These are phyloP conservation scores for Paramyrothecium sp. DNA, from an alignment of 2,329 filamentous ascomycete genomes.

Conservation along the genomic window DNA sequence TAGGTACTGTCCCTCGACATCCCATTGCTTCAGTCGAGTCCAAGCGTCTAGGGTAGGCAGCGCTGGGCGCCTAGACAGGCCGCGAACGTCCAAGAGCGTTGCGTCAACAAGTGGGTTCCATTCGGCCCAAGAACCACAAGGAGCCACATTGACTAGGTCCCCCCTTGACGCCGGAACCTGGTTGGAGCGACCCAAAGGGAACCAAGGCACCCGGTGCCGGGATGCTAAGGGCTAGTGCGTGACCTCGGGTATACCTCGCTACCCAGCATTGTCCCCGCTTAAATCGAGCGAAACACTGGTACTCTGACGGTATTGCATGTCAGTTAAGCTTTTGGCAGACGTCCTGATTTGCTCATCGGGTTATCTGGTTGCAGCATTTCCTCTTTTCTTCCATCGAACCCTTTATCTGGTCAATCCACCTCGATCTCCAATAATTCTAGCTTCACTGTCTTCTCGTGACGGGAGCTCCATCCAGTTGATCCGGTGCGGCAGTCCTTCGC, in stretches of 20 bases:
- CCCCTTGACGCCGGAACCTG: background rate
- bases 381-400: background rate
- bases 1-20: background rate
- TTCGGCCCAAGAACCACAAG: background rate
- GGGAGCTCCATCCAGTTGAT: background rate
- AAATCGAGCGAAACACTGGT: background rate
- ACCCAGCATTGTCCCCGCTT: no score
- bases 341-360: background rate
- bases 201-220: background rate
- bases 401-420: background rate
- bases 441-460: background rate
- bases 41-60: background rate
- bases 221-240: background rate
- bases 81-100: background rate
- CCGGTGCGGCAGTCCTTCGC: background rate
- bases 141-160: background rate
- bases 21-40: background rate
- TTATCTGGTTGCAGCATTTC: background rate
- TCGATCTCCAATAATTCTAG: background rate
- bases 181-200: background rate
- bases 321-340: background rate
- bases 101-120: background rate
- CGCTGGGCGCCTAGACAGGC: background rate
- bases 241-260: background rate
- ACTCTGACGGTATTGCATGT: background rate